Conservation (phyloP, 139 green algal genomes). For the Micractinium sp. region DNA sequence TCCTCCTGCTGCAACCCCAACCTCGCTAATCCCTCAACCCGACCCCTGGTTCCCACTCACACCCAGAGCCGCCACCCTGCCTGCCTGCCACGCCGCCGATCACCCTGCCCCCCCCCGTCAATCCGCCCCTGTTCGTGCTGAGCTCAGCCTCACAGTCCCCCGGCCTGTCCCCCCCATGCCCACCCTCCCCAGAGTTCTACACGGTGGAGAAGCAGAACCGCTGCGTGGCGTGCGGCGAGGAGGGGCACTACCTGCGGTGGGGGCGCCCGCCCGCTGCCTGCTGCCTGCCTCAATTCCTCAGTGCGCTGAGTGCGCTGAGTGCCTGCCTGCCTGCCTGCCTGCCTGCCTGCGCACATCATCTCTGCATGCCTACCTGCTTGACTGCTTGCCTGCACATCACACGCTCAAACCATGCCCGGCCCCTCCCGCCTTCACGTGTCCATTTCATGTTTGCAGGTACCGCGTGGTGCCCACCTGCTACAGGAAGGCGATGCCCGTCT, state of each 20-base stretch:
- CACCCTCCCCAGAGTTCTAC: slow-evolving; percentile 67
- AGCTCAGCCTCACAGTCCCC: not conserved
- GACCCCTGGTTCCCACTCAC: too few species aligned
- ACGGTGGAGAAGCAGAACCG: slow-evolving; percentile 64
- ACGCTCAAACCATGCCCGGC: too few species aligned
- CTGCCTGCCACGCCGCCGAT: not conserved
- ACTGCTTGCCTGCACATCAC: not conserved
- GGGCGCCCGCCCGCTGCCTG: not conserved
- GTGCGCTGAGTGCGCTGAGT: too few species aligned
- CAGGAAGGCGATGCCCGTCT: slow-evolving; percentile 68
- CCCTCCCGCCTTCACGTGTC: too few species aligned
- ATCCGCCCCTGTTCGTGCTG: too few species aligned
- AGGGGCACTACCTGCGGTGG: slow-evolving; percentile 72
- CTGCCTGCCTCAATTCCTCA: too few species aligned
- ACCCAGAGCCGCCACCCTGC: too few species aligned
- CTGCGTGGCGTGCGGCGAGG: slow-evolving; percentile 78
- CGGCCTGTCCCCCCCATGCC: not conserved
- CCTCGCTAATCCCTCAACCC: too few species aligned
- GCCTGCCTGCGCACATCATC: not conserved
- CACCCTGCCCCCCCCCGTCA: too few species aligned
- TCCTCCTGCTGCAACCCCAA: too few species aligned
- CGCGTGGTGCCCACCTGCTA: slow-evolving; percentile 82
- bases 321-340: too few species aligned
- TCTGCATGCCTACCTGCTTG: not conserved
- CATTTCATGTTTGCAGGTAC: slow-evolving; percentile 43